phyloP scores from a whole-genome alignment of 495 filamentous ascomycete genomes.

The Xylaria scruposa region DNA sequence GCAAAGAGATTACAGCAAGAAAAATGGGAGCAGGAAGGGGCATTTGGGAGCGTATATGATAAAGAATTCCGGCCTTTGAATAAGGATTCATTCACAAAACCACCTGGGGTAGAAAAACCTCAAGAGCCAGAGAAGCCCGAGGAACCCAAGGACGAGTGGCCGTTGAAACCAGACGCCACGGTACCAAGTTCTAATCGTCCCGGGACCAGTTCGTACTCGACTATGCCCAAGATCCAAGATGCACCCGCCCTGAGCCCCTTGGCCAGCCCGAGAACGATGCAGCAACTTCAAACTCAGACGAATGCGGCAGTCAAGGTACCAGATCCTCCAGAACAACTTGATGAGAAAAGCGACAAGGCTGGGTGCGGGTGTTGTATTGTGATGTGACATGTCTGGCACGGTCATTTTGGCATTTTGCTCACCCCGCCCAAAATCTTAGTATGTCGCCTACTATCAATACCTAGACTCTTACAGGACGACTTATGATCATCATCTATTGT shows the following conservation, averaged over 20 bases:
- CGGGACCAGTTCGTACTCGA: constrained; percentile 60
- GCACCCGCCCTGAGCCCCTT: constrained; percentile 47
- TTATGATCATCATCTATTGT: constrained; percentile 32
- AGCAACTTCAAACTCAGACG: constrained; percentile 35
- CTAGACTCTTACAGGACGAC: constrained; percentile 34
- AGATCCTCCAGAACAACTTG: constrained; percentile 42
- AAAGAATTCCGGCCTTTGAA: constrained; percentile 81
- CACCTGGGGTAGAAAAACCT: constrained; percentile 51
- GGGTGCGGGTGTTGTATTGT: constrained; percentile 62
- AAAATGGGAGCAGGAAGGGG: constrained; percentile 91
- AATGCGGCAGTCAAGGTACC: constrained; percentile 40
- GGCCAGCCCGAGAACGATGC: constrained; percentile 44
- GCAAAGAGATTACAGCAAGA: constrained; percentile 92
- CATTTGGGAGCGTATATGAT: constrained; percentile 80
- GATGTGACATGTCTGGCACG: constrained; percentile 51
- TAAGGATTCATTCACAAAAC: constrained; percentile 56
- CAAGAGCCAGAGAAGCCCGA: constrained; percentile 45
- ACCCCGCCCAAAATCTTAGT: constrained; percentile 13
- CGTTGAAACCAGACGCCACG: constrained; percentile 51
- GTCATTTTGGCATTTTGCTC: constrained; percentile 25
- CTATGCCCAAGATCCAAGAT: constrained; percentile 62
- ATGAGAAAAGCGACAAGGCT: constrained; percentile 46
- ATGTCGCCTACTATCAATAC: constrained; percentile 17
- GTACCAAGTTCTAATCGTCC: constrained; percentile 50
- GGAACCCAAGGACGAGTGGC: constrained; percentile 52